These are phyloP conservation scores for Umbelopsis sp. DNA, from an alignment of 192 early-diverging fungal species.

Conservation along the genomic window DNA sequence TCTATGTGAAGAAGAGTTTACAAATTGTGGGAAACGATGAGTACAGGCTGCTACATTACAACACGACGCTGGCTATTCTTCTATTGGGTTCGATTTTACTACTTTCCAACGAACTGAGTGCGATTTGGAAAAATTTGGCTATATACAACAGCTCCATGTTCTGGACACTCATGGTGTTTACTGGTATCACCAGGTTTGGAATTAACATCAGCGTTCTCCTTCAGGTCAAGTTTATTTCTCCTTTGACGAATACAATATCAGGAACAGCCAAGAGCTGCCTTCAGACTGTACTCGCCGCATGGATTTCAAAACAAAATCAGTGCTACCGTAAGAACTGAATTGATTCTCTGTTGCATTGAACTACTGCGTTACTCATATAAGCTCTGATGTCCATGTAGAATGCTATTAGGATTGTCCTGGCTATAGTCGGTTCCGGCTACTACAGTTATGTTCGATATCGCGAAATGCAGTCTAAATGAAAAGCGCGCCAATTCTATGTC, in stretches of 20 bases:
- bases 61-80: constrained; percentile 60
- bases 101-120: constrained; percentile 54
- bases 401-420: constrained; percentile 55
- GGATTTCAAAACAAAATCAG: constrained; percentile 63
- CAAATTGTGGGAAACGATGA: constrained; percentile 60
- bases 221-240: constrained; percentile 69
- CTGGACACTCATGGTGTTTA: constrained; percentile 63
- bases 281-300: constrained; percentile 61
- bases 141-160: constrained; percentile 44
- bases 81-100: constrained; percentile 57
- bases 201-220: constrained; percentile 72
- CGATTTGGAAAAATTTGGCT: constrained; percentile 46
- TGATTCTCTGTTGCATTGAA: no score
- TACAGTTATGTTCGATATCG: constrained; percentile 59
- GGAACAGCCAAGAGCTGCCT: constrained; percentile 69
- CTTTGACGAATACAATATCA: constrained; percentile 68
- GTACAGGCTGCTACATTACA: constrained; percentile 67
- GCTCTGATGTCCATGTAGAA: constrained; percentile 42
- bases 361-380: no score
- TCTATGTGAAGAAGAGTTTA: constrained; percentile 64
- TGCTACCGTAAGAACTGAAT: constrained; percentile 44
- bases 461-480: constrained; percentile 52
- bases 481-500: background rate
- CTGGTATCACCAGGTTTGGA: constrained; percentile 62
- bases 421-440: constrained; percentile 55